A percentile compares a stretch with the other conserved stretches of the same genome.
These are phyloP conservation scores for Erucastrum elatum DNA, from an alignment of 345 rosid species.

Conservation along the genomic window DNA sequence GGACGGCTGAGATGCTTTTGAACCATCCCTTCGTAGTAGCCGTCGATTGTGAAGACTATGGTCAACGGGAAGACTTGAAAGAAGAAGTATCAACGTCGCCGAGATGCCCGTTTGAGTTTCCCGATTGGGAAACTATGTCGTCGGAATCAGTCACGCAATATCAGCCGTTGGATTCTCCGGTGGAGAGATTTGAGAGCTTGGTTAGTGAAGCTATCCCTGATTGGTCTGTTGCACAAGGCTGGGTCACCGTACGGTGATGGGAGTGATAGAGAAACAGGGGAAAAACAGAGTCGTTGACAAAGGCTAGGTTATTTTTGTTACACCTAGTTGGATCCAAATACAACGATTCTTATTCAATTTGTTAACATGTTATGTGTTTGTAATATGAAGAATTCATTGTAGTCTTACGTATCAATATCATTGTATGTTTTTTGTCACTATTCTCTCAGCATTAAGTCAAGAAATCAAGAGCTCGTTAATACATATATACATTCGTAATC, in stretches of 20 bases:
- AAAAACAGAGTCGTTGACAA: neutral
- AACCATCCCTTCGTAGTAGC: constrained; percentile 54
- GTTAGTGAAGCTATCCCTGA: constrained; percentile 30
- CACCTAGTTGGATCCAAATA: constrained; percentile 10
- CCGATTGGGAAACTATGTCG: too few species aligned
- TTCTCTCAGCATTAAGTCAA: too few species aligned
- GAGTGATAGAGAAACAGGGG: neutral
- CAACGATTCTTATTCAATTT: too few species aligned
- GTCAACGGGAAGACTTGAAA: constrained; percentile 6
- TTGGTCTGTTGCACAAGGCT: constrained; percentile 42
- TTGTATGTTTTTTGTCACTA: too few species aligned
- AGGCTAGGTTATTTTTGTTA: constrained; percentile 14
- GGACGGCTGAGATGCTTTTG: constrained; percentile 79
- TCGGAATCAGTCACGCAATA: neutral
- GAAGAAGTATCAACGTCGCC: constrained; percentile 41
- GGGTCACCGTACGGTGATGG: constrained; percentile 44
- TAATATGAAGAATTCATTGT: too few species aligned
- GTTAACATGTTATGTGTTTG: too few species aligned
- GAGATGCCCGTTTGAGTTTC: constrained; percentile 33
- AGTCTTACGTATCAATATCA: too few species aligned
- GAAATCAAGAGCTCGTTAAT: too few species aligned
- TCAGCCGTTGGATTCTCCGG: constrained; percentile 35
- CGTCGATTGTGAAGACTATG: constrained; percentile 14
- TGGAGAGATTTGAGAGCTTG: constrained; percentile 36
- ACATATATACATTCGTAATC: neutral